Base-by-base conservation (phyloP, 2,329 filamentous ascomycete genomes). In the Dactylellina drechsleri region DNA sequence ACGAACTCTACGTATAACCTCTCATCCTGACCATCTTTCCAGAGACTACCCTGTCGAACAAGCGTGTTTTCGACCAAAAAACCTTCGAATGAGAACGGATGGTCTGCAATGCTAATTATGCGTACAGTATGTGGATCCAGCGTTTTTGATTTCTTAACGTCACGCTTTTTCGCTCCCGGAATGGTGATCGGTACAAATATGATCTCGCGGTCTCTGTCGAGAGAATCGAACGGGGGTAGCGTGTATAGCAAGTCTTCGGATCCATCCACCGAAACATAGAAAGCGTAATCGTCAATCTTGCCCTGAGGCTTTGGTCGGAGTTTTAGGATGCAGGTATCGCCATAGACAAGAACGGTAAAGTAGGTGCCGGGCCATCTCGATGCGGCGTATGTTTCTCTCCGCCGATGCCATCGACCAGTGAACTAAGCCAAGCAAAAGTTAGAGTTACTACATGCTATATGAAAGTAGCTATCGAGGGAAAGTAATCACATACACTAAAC, bases 291-390 rank as follows among this genome's bases (percentile, higher is more conserved):
- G 6, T 77, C 66, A 13, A 77, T 67, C 52, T 49, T 54, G 6
- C 78, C 78, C 23, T 77, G 74, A 4, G 78, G 75, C 47, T 77
- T 73, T 12, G 78, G 78, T 20, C 77, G 70, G 16, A 79, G 50
- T 50, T 78, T 79, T 16, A 79, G 66, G 16, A 76, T 73, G 49
- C 77, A 77, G 2, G 59, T 72, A 15, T 77, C 64, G 47, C 78
- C 78, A 47, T 78, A 77, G 12, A 78, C 64, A 10, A 79, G 74
- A 15, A 74, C 71, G 15, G 77, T 79, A 8, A 79, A 67, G 13
- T 78, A 79, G 54, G 77, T 79, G 28, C 78, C 78, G 0, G 77
- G 77, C 78, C 78, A 79, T 41, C 66, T 73, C 10, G 78, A 79
- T 1, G 78, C 75, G n/a, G 77, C 78, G 41, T 79, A 78, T n/a